Base-by-base conservation (phyloP, 1,139 yeast genomes). In the Geotrichum aggregatum region DNA sequence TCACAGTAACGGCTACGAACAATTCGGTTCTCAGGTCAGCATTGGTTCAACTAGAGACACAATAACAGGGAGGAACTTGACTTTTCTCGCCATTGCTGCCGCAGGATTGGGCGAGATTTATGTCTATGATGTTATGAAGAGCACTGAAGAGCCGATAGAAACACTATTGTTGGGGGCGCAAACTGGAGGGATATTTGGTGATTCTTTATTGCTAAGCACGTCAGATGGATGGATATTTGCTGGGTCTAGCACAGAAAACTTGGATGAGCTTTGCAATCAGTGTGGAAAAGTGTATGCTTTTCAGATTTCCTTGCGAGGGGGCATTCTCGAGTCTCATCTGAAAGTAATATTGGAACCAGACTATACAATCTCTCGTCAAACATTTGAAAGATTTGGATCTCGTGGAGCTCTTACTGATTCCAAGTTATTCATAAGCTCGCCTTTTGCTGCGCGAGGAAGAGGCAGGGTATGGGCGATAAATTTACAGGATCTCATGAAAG, bases 391-490 rank as follows among this genome's bases (percentile, higher is more conserved):
- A 24, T 68, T 74, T 52, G 78, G 77, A 2, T 61, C 62, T 31
- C 63, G 64, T 1, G 71, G 70, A 1, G 59, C 61, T 1, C 49
- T 57, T n/a, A 31, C 67, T 1, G 60, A 59, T 8, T 60, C 61
- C 10, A 52, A 50, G 1, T 54, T 74, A 14, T 69, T 61, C 47
- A 59, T 74, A 1, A 65, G 73, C 1, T 73, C 79, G 0, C 76
- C 78, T 1, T 72, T 70, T 49, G 69, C 71, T 38, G 64, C 65
- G 19, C 67, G 65, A 5, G 71, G 70, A 33, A 56, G 54, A 33
- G 83, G 84, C 2, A 72, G 73, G 1, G 64, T 79, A 2, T 79
- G 79, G 74, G 56, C 61, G 30, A 52, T 75, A 1, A 50, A 63
- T 4, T 56, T 76, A 45, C 44, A 49, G 4, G 60, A 62, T 1